Conservation (phyloP, 495 filamentous ascomycete genomes). For the Aspergillus wentii region DNA sequence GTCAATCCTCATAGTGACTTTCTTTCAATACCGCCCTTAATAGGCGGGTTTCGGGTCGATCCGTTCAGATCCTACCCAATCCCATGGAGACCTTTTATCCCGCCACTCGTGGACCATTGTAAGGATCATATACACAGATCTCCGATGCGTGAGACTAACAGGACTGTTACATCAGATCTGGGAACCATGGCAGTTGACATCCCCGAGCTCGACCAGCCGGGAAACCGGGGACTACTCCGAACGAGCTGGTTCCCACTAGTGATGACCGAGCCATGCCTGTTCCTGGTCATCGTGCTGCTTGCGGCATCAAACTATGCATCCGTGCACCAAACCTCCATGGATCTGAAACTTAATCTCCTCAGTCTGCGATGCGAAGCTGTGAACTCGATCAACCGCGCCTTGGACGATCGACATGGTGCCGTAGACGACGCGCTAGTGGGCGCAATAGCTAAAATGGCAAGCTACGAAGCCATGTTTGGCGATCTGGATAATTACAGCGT, state of each 20-base stretch:
- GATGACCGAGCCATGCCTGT: constrained; percentile 36
- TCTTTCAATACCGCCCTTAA: constrained; percentile 9
- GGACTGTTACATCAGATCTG: constrained; percentile 27
- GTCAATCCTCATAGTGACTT: not conserved
- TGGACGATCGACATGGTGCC: constrained; percentile 13
- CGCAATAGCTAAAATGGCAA: constrained; percentile 45
- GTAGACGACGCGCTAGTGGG: constrained; percentile 32
- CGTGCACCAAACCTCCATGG: constrained; percentile 8
- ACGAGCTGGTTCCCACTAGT: constrained; percentile 42
- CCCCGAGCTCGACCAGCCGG: constrained; percentile 37
- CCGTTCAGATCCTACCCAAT: constrained; percentile 34
- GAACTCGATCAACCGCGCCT: constrained; percentile 23
- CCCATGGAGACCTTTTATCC: constrained; percentile 19
- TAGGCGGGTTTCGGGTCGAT: constrained; percentile 33
- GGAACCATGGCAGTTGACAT: constrained; percentile 40
- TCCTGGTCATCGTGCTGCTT: constrained; percentile 39
- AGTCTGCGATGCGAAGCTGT: constrained; percentile 30
- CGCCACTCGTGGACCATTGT: constrained; percentile 36
- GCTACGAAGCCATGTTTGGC: constrained; percentile 44
- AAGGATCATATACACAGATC: constrained; percentile 5
- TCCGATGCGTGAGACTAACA: not conserved
- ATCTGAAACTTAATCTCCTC: constrained; percentile 23
- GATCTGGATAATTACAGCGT: constrained; percentile 24
- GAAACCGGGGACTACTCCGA: constrained; percentile 29
- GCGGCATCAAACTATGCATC: constrained; percentile 35